Evolutionary conservation across 768 basidiomycete species (phyloP).

Genomic region (Phaeotremella fagi): DNA sequence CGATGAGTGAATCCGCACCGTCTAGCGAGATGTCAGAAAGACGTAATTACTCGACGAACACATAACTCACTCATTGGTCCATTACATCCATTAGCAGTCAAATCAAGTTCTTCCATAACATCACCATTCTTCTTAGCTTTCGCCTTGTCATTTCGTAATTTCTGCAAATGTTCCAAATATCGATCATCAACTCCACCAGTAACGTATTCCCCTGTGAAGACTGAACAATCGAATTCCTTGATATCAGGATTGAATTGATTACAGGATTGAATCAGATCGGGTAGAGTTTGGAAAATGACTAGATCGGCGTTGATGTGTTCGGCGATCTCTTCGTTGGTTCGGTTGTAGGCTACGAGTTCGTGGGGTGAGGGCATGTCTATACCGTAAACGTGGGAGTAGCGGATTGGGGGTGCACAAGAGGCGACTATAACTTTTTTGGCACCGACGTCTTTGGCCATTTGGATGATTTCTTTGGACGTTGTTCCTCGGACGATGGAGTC

Average conservation of each 20-base stretch:
- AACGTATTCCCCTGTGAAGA: constrained; percentile 94
- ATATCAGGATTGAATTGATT: constrained; percentile 75
- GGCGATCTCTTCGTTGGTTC: constrained; percentile 68
- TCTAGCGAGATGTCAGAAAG: constrained; percentile 19
- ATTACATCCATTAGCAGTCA: constrained; percentile 43
- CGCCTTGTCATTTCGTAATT: constrained; percentile 72
- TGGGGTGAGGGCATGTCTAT: constrained; percentile 98
- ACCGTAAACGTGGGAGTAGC: constrained; percentile 92
- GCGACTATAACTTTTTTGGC: constrained; percentile 94
- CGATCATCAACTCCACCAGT: constrained; percentile 83
- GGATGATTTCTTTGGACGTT: constrained; percentile 95
- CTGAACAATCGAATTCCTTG: constrained; percentile 84
- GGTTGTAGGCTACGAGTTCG: constrained; percentile 82
- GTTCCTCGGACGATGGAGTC: constrained; percentile 99
- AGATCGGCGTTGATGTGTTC: constrained; percentile 85
- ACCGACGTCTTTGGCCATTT: constrained; percentile 99
- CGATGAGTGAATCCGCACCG: constrained; percentile 47
- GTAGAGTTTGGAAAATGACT: constrained; percentile 88
- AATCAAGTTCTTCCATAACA: constrained; percentile 26
- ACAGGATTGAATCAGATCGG: constrained; percentile 80
- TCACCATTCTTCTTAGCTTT: constrained; percentile 55
- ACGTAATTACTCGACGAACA: not conserved
- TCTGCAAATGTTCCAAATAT: constrained; percentile 73
- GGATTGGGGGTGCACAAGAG: constrained; percentile 93
- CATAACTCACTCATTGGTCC: constrained; percentile 48